These are phyloP conservation scores for Dipteronia dyeriana DNA, from an alignment of 345 rosid species.

Conservation along the genomic window DNA sequence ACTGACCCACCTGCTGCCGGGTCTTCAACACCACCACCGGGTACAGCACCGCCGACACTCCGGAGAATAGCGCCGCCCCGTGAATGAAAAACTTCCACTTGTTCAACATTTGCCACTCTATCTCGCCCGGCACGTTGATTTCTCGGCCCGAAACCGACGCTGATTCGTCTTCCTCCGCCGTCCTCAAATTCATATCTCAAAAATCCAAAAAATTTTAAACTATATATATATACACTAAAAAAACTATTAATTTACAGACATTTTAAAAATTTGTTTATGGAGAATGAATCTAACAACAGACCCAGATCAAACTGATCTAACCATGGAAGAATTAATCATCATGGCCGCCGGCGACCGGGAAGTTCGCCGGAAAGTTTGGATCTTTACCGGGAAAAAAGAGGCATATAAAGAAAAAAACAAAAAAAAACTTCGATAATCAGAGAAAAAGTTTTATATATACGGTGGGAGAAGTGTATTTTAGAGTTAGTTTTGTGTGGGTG, in stretches of 20 bases:
- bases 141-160: conserved; percentile 36
- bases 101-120: conserved; percentile 92
- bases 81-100: conserved; percentile 83
- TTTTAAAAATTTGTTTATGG: conserved; percentile 26
- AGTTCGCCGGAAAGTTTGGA: conserved; percentile 22
- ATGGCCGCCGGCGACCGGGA: conserved; percentile 19
- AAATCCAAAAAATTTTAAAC: neutral
- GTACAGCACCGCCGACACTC: conserved; percentile 78
- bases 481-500: conserved; percentile 1
- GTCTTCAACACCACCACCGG: conserved; percentile 82
- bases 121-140: conserved; percentile 63
- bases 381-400: conserved; percentile 4
- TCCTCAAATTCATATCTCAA: conserved; percentile 53
- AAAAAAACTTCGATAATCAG: too few species aligned
- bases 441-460: neutral
- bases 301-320: conserved; percentile 18
- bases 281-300: neutral
- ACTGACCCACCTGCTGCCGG: conserved; percentile 74
- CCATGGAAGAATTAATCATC: conserved; percentile 11
- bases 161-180: conserved; percentile 50
- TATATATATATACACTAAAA: neutral
- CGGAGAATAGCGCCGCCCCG: conserved; percentile 90
- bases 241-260: neutral
- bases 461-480: neutral
- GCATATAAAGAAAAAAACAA: neutral